These are phyloP conservation scores for Solanum virginianum DNA, from an alignment of 257 asterid genomes.

Conservation along the genomic window DNA sequence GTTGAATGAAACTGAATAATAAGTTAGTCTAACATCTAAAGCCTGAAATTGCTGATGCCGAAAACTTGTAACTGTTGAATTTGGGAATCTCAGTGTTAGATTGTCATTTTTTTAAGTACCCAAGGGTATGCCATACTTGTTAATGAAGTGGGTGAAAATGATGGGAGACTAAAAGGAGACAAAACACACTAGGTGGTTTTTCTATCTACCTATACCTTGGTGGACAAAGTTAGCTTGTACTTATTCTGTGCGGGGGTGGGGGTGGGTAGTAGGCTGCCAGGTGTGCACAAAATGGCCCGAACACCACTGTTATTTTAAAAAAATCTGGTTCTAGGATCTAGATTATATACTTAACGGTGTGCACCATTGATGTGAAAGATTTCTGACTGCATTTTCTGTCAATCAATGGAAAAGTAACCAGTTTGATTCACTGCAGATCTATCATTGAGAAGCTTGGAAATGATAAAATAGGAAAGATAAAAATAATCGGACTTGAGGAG, in stretches of 20 bases:
- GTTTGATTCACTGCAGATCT: conserved; percentile 29
- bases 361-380: not conserved
- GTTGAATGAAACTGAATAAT: not conserved
- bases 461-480: conserved; percentile 48
- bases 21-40: not conserved
- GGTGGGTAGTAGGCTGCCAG: not conserved
- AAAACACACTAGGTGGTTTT: not conserved
- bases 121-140: not conserved
- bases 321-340: not conserved
- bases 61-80: not conserved
- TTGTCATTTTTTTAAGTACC: not conserved
- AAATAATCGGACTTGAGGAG: conserved; percentile 54
- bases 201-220: not conserved
- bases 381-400: not conserved
- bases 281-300: not conserved
- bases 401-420: not conserved
- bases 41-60: not conserved
- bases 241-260: not conserved
- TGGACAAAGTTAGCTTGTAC: not conserved
- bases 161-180: not conserved
- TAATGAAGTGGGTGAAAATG: not conserved
- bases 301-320: not conserved
- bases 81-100: not conserved
- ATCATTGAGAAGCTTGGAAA: conserved; percentile 69
- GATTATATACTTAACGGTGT: not conserved